Base-by-base conservation (phyloP, 768 basidiomycete genomes). In the Mycena amicta region DNA sequence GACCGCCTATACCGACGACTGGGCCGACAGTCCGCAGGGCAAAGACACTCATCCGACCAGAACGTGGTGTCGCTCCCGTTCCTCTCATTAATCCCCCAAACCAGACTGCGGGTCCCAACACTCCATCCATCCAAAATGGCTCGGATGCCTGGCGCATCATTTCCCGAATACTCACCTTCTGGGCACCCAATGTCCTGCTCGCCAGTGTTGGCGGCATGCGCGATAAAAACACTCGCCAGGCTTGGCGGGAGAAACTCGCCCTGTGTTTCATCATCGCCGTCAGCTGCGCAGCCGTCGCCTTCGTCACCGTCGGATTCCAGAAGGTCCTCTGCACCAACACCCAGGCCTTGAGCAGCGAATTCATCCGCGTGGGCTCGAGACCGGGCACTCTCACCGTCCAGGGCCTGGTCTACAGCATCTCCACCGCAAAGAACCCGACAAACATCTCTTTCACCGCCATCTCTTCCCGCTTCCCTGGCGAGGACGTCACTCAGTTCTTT, bases 211-310 rank as follows among this genome's bases (percentile, higher is more conserved):
- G 90, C 56, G 92, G 93, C 45, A 80, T 98, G 70, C 89, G 84
- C 69, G 93, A 95, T 73, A 82, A 83, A 66, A 79, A 83, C 33
- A 80, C 84, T 53, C 79, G 86, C 60, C 93, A 97, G 72, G 97
- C 97, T 1, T 99, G 97, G 97, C 85, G 95, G 69, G 97, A 99
- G 75, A 99, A 98, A 80, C 87, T 96, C 57, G 86, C 94, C 5
- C 79, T 99, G 3, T 98, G 95, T 74, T 86, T 91, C 72, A 88
- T 98, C 68, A 92, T 94, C 51, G 63, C 84, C 56, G 37, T 94
- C 43, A 73, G 97, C 20, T 97, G 96, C 64, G 86, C 80, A 20
- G 72, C 78, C 45, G 83, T 98, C 52, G 96, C 93, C 11, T 99
- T 99, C 74, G 81, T 89, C 55, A 99, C 97, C 37, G 92, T 99